Conservation (phyloP, 2,329 filamentous ascomycete species). For the Colletotrichum eleusines region DNA sequence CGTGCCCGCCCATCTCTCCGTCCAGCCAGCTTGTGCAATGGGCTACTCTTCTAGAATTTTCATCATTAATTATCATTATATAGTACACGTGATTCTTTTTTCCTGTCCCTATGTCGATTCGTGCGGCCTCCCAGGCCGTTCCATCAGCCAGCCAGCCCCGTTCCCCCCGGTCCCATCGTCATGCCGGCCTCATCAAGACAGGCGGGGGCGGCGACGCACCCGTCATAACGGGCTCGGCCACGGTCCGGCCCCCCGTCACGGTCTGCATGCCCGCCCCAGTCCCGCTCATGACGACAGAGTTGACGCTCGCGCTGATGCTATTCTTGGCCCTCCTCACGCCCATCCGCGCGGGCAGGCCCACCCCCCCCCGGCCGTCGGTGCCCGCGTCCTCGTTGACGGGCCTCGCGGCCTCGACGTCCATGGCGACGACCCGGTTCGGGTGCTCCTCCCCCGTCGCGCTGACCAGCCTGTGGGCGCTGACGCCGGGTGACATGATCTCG, state of each 20-base stretch:
- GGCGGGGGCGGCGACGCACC: constrained; percentile 10
- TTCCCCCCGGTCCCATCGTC: not conserved
- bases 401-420: constrained; percentile 30
- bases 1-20: not conserved
- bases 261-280: not conserved
- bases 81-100: no score
- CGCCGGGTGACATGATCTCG: not conserved
- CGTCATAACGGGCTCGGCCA: not conserved
- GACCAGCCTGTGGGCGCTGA: not conserved
- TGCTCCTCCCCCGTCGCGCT: not conserved
- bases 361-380: not conserved
- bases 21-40: not conserved
- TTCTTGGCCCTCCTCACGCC: constrained; percentile 18
- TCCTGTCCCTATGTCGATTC: not conserved
- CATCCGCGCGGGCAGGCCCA: constrained; percentile 19
- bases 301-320: constrained; percentile 7
- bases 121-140: not conserved
- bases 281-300: constrained; percentile 20
- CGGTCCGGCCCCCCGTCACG: not conserved
- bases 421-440: not conserved
- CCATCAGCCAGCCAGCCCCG: no score
- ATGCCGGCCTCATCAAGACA: constrained; percentile 16
- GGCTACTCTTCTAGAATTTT: constrained; percentile 7
- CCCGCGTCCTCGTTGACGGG: not conserved
- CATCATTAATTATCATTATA: constrained; percentile 23